Evolutionary conservation across 2,329 filamentous ascomycete species (phyloP).

Genomic region (Neonectria faginata): DNA sequence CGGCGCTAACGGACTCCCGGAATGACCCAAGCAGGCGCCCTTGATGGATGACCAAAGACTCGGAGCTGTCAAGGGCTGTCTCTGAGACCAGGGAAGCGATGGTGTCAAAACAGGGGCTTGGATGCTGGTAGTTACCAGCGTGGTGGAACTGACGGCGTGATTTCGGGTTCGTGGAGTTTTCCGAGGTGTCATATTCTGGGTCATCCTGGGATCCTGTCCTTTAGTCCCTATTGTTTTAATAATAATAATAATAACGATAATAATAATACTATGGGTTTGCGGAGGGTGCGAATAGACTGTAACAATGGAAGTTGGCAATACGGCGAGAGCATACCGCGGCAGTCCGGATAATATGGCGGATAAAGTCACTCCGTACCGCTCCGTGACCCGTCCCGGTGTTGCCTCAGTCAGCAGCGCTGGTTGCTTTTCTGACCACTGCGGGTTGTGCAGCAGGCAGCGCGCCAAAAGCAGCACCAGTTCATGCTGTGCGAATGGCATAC

Average conservation of each 20-base stretch:
- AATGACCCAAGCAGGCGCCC: constrained; percentile 15
- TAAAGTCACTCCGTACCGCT: constrained; percentile 1
- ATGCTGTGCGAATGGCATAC: neutral
- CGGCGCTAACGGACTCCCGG: constrained; percentile 15
- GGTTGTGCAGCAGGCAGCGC: constrained; percentile 10
- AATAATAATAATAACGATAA: neutral
- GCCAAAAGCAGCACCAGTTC: neutral
- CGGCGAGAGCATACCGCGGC: constrained; percentile 16
- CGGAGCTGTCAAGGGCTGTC: constrained; percentile 27
- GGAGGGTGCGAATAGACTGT: neutral
- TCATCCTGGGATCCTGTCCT: neutral
- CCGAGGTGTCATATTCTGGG: constrained; percentile 19
- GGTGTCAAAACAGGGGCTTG: constrained; percentile 15
- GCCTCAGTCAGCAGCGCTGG: neutral
- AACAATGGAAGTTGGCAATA: constrained; percentile 9
- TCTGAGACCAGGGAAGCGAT: constrained; percentile 33
- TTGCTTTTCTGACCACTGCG: constrained; percentile 13
- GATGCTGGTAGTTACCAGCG: constrained; percentile 19
- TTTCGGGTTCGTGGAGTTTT: constrained; percentile 18
- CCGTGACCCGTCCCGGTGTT: neutral
- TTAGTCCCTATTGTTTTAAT: constrained; percentile 8
- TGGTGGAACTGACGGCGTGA: constrained; percentile 27
- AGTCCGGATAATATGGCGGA: neutral
- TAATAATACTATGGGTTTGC: neutral
- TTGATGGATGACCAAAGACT: constrained; percentile 25